Percentiles rank a stretch among this genome's conserved stretches.
phyloP scores from a whole-genome alignment of 2,329 filamentous ascomycete species.

The Acrodontium crateriforme region DNA sequence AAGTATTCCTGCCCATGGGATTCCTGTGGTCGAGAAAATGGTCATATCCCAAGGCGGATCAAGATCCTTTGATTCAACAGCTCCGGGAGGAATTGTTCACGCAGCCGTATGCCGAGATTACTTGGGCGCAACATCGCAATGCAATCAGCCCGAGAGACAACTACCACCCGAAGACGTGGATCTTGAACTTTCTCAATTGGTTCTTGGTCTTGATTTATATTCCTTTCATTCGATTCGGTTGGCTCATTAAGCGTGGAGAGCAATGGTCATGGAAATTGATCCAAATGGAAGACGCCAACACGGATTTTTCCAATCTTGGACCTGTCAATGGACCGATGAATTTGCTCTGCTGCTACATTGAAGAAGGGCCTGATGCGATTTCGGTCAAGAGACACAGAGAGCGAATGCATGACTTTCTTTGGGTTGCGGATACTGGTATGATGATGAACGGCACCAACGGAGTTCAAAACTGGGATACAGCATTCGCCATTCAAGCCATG shows the following conservation, averaged over 20 bases:
- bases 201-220: conserved; percentile 66
- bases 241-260: conserved; percentile 58
- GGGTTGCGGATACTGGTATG: conserved; percentile 88
- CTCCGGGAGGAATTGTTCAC: conserved; percentile 73
- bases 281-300: conserved; percentile 85
- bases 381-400: conserved; percentile 67
- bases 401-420: conserved; percentile 71
- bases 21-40: conserved; percentile 78
- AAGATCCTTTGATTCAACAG: conserved; percentile 55
- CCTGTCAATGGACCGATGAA: conserved; percentile 90
- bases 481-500: conserved; percentile 74
- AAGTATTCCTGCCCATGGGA: conserved; percentile 87
- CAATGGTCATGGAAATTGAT: conserved; percentile 71
- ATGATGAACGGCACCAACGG: conserved; percentile 92
- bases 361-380: conserved; percentile 61
- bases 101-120: conserved; percentile 61
- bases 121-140: conserved; percentile 68
- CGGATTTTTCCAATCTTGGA: conserved; percentile 70
- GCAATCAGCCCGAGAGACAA: conserved; percentile 69
- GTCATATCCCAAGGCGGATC: conserved; percentile 48
- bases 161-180: conserved; percentile 80
- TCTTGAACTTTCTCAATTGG: conserved; percentile 70
- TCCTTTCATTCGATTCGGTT: conserved; percentile 56
- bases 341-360: conserved; percentile 69
- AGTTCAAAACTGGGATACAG: conserved; percentile 95